Evolutionary conservation across 1,284 basidiomycete genomes (phyloP), one percentile per base, ranked within the genome.

Genomic region (Apiotrichum gracile): DNA sequence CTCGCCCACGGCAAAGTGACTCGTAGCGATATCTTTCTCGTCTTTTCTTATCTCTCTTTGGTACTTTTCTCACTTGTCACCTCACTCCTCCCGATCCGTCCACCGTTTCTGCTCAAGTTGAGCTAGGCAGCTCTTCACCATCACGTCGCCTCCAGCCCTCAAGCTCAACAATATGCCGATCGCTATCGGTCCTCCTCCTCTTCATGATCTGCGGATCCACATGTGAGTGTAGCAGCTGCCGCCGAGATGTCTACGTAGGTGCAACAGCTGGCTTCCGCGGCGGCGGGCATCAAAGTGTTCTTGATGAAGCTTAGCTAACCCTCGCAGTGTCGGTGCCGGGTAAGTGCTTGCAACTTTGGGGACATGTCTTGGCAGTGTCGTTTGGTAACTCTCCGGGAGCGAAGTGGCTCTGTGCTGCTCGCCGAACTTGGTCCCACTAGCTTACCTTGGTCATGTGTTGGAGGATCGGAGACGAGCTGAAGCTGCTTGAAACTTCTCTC

Each of bases 201-300:
- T 55, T 9, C 49, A 56, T 21, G 52, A 56, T 22, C 48, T 61
- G 14, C 44, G 45, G 21, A 58, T 61, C 43, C 60, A 61, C 50
- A 61, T 61, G 60, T 61, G 49, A 49, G 56, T 47, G 4, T 1
- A 12, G 4, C n/a, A n/a, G n/a, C n/a, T 25, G 22, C n/a, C 5
- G 37, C 37, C 10, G 37, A 21, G n/a, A 22, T 17, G 34, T 8
- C 34, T 8, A 16, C 34, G 34, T 5, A 31, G 13, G 29, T 13
- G 13, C 29, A 31, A 13, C 29, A 31, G 34, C 7, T 5, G 9
- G 5, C 12, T 10, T 9, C 21, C 19, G 12, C 17, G 7, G 2
- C 19, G 34, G 34, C 34, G 5, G 14, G n/a, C n/a, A 4, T 38
- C 5, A 4, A 7, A 21, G 21, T 21, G 1, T 2, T 2, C 26